Conservation (phyloP, 768 basidiomycete genomes). For the Tubosaeta sp. region DNA sequence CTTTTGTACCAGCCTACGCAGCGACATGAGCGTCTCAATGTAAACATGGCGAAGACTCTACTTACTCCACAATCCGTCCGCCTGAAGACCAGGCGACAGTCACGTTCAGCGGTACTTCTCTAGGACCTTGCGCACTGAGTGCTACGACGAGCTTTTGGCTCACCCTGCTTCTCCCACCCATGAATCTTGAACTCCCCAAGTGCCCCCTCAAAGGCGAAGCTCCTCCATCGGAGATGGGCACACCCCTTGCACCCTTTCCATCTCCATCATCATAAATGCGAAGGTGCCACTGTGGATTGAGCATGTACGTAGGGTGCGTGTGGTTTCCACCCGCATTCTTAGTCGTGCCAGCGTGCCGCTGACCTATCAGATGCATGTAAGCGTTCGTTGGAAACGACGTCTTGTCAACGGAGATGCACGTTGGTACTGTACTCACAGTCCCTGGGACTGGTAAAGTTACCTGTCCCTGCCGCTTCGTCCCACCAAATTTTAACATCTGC, state of each 20-base stretch:
- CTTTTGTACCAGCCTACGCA: conserved; percentile 50
- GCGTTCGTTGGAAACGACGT: background rate
- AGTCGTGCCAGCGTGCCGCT: conserved; percentile 56
- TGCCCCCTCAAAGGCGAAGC: background rate
- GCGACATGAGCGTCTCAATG: background rate
- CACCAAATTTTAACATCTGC: conserved; percentile 37
- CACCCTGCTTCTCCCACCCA: conserved; percentile 6
- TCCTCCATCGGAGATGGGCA: background rate
- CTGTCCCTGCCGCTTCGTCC: conserved; percentile 41
- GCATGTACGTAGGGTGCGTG: conserved; percentile 74
- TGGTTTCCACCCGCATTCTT: conserved; percentile 85
- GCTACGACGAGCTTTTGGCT: conserved; percentile 37
- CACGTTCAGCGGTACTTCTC: conserved; percentile 70
- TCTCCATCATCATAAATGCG: conserved; percentile 41
- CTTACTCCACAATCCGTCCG: conserved; percentile 71
- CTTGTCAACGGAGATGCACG: conserved; percentile 3
- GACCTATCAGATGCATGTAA: conserved; percentile 41
- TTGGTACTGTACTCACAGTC: conserved; percentile 11
- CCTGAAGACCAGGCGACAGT: conserved; percentile 74
- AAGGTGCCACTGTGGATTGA: conserved; percentile 86
- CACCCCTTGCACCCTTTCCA: conserved; percentile 1
- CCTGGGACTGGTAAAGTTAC: background rate
- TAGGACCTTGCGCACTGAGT: conserved; percentile 51
- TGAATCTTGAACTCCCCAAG: background rate
- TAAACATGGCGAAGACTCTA: conserved; percentile 7